Base-by-base conservation (phyloP, 2,329 filamentous ascomycete genomes). In the Leptographium radiaticola region DNA sequence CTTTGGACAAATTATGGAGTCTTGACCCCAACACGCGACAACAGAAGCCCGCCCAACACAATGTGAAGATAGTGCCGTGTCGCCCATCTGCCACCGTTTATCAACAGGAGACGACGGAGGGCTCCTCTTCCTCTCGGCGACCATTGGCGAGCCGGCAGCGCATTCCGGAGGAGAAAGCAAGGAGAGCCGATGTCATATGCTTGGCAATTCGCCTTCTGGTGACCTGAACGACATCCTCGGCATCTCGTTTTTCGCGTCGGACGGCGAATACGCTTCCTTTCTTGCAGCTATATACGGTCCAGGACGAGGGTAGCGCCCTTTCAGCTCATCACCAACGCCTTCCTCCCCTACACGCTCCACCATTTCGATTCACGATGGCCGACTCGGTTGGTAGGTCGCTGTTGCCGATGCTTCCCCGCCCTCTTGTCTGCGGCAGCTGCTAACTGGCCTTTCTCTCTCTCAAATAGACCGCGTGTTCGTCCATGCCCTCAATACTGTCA, bases 401-500 rank as follows among this genome's bases (percentile, higher is more conserved):
- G 31, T 15, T 45, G 25, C 43, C 25, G 43, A n/a, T 20, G 30
- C 13, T n/a, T 49, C 20, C 11, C 33, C 31, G 31, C 33, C 31
- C n/a, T 20, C 6, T 7, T 36, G 15, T 15, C 16, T 13, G 13
- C 44, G 30, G 8, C 30, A 12, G 45, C n/a, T 18, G 16, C 45
- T 48, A 48, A 48, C 33, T n/a, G 20, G 15, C 20, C n/a, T 36
- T 18, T 40, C 16, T 38, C 18, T 16, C 13, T 36, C 15, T 52
- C 39, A 44, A 38, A 45, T 62, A 97, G 93, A 98, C 74, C 86
- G 93, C 71, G 93, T 98, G 66, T 98, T 98, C 70, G 91, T 94
- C 68, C 91, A 98, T 80, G 93, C 93, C 60, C 86, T 98, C 70
- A 96, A 95, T 72, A 97, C 93, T 30, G 91, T 98, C 64, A 96